These are phyloP conservation scores for Phytophthora chlamydospora DNA, from an alignment of 352 stramenopile species.

Conservation along the genomic window DNA sequence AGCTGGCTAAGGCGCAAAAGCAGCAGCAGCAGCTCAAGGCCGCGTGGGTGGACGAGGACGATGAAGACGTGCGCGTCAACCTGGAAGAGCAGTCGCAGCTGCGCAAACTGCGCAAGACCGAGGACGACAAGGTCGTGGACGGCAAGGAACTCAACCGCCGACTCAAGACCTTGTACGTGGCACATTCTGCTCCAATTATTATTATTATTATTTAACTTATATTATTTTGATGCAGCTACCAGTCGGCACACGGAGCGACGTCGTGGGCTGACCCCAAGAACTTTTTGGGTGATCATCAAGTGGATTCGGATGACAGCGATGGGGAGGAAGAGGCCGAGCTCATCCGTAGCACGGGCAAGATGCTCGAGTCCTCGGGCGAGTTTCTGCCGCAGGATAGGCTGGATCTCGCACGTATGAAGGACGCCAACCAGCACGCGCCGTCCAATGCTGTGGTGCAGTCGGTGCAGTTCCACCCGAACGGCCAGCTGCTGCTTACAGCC, in stretches of 20 bases:
- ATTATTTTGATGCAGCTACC: slow-evolving; percentile 48
- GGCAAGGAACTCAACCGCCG: slow-evolving; percentile 80
- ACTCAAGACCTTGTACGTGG: slow-evolving; percentile 81
- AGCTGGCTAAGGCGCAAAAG: slow-evolving; percentile 33
- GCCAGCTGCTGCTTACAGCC: slow-evolving; percentile 88
- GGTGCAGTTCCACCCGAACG: slow-evolving; percentile 90
- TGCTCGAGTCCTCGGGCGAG: slow-evolving; percentile 61
- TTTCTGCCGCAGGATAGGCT: slow-evolving; percentile 66
- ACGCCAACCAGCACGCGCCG: slow-evolving; percentile 91
- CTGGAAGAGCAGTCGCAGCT: slow-evolving; percentile 71
- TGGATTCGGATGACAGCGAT: slow-evolving; percentile 51
- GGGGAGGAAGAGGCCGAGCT: slow-evolving; percentile 64
- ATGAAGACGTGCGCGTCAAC: slow-evolving; percentile 74
- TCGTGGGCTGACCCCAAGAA: slow-evolving; percentile 82
- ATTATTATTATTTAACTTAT: slow-evolving; percentile 7
- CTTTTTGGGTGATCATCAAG: slow-evolving; percentile 48
- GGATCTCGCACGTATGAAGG: slow-evolving; percentile 84
- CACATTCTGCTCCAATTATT: neutral
- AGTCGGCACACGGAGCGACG: slow-evolving; percentile 55
- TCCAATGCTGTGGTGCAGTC: slow-evolving; percentile 87
- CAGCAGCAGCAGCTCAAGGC: slow-evolving; percentile 44
- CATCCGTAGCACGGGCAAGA: slow-evolving; percentile 58
- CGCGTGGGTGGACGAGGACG: slow-evolving; percentile 90
- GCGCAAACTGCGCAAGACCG: slow-evolving; percentile 85
- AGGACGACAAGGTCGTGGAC: slow-evolving; percentile 67